Conservation (phyloP, 129 eudicot species). For the Logfia minima region DNA sequence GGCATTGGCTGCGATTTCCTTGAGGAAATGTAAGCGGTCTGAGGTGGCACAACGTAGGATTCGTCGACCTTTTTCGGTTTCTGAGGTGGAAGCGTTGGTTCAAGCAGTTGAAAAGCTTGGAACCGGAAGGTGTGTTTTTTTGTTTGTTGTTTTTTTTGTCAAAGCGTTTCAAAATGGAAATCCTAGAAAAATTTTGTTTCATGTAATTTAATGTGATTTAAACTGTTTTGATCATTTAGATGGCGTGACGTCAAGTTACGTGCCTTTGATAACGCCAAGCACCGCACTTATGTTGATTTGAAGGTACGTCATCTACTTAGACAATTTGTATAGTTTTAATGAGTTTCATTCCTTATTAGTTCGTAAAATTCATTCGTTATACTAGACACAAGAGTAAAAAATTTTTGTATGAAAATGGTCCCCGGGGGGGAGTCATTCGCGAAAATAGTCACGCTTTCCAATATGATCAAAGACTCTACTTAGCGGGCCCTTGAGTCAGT, state of each 20-base stretch:
- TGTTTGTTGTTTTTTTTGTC: background rate
- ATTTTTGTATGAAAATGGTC: too few relatives aligned
- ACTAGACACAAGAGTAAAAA: background rate
- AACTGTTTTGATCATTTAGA: conserved; percentile 40
- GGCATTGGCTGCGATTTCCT: conserved; percentile 58
- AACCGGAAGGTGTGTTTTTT: conserved; percentile 56
- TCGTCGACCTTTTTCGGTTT: conserved; percentile 94
- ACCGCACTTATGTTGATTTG: conserved; percentile 95
- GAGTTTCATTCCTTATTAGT: background rate
- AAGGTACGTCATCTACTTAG: conserved; percentile 52
- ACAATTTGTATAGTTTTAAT: background rate
- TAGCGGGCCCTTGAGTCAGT: too few relatives aligned
- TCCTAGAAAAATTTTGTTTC: conserved; percentile 13
- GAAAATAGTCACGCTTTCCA: too few relatives aligned
- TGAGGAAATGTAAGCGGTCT: conserved; percentile 70
- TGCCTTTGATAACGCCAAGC: conserved; percentile 93
- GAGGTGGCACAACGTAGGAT: conserved; percentile 87
- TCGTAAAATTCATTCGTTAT: background rate
- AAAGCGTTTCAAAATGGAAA: background rate
- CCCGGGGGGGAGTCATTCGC: too few relatives aligned
- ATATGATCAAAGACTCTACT: too few relatives aligned
- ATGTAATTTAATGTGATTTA: background rate
- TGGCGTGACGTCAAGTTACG: conserved; percentile 98
- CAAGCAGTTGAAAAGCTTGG: conserved; percentile 99
- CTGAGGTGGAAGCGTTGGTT: conserved; percentile 96